Conservation (phyloP, 768 basidiomycete genomes). For the Boletus speciosus region DNA sequence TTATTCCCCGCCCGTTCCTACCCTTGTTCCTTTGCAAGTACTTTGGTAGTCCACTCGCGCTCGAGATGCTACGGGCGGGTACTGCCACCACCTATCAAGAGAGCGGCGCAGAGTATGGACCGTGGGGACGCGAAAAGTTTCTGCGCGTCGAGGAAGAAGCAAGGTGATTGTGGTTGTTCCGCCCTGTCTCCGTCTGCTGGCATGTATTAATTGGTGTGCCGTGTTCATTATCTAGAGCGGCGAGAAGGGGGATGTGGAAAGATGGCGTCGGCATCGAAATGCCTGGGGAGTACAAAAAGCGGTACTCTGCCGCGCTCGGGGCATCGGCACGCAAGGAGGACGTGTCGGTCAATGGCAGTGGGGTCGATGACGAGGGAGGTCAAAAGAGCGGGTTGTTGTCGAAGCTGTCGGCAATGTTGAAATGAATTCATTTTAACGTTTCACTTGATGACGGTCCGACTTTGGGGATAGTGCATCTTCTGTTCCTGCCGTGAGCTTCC, state of each 20-base stretch:
- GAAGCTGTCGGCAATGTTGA: conserved; percentile 7
- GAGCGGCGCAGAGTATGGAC: conserved; percentile 77
- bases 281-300: conserved; percentile 78
- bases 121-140: conserved; percentile 61
- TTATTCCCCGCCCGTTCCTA: conserved; percentile 47
- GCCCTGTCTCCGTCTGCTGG: neutral
- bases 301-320: conserved; percentile 38
- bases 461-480: neutral
- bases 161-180: conserved; percentile 40
- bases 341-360: neutral
- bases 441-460: neutral
- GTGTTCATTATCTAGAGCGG: conserved; percentile 38
- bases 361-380: neutral
- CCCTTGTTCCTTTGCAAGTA: conserved; percentile 43
- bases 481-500: neutral
- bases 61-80: conserved; percentile 78
- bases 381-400: conserved; percentile 2
- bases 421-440: neutral
- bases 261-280: conserved; percentile 53
- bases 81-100: conserved; percentile 75
- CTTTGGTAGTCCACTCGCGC: conserved; percentile 46
- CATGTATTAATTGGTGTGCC: neutral
- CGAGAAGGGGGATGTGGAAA: conserved; percentile 74
- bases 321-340: neutral
- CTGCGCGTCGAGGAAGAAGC: conserved; percentile 61